Percentiles rank a stretch among this genome's conserved stretches.
These are phyloP conservation scores for Mycena sanguinolenta DNA, from an alignment of 768 basidiomycete species.

Conservation along the genomic window DNA sequence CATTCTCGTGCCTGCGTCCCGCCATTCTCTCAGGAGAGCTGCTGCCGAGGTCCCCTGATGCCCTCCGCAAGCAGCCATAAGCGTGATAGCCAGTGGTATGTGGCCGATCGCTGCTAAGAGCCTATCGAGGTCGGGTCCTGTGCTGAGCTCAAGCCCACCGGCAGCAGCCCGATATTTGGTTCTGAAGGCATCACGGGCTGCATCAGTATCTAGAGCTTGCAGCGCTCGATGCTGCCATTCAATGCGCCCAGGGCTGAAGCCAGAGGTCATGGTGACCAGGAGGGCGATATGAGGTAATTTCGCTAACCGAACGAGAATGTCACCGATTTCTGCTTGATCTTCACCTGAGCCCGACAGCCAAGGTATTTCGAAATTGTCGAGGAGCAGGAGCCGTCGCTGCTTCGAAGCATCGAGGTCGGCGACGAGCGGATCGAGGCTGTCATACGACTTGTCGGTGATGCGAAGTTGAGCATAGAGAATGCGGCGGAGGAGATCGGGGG, in stretches of 20 bases:
- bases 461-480: background rate
- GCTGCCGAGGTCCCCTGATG: background rate
- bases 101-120: conserved; percentile 41
- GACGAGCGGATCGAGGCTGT: no score
- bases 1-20: conserved; percentile 7
- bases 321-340: background rate
- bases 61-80: conserved; percentile 47
- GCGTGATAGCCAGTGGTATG: conserved; percentile 51
- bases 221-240: background rate
- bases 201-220: background rate
- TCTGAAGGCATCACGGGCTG: no score
- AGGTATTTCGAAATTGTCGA: background rate
- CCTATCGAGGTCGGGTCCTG: background rate
- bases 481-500: background rate
- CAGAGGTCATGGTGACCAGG: background rate
- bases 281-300: background rate
- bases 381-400: background rate
- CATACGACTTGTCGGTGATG: background rate
- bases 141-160: no score
- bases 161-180: no score
- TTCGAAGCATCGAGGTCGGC: background rate
- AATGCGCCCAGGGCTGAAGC: background rate
- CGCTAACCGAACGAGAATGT: background rate
- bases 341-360: background rate
- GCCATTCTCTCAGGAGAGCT: conserved; percentile 9